phyloP scores from a whole-genome alignment of 768 basidiomycete species.

The Russula sp. region DNA sequence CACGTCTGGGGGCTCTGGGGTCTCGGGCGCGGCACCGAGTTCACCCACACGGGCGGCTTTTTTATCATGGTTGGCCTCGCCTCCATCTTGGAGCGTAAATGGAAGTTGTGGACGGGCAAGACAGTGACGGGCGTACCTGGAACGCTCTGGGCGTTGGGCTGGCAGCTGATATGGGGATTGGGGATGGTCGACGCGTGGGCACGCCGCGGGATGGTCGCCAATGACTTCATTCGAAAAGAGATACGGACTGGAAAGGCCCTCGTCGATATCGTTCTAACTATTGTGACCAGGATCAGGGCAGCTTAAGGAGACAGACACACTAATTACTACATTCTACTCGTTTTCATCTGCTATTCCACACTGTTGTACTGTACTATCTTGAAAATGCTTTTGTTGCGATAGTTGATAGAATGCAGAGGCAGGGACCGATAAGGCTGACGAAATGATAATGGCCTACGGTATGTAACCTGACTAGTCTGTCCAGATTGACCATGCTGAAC shows the following conservation, averaged over 20 bases:
- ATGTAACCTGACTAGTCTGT: too few relatives aligned
- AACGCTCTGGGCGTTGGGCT: constrained; percentile 45
- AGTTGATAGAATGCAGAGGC: neutral
- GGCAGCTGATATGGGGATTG: constrained; percentile 41
- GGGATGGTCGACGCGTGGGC: constrained; percentile 22
- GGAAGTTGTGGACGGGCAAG: constrained; percentile 39
- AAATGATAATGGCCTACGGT: neutral
- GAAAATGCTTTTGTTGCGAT: neutral
- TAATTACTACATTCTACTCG: neutral
- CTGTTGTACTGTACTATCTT: neutral
- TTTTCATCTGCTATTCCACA: neutral
- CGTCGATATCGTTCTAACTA: neutral
- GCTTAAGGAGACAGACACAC: neutral
- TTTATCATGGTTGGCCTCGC: constrained; percentile 57
- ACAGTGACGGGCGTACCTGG: constrained; percentile 46
- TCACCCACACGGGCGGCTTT: constrained; percentile 40
- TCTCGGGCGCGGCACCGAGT: constrained; percentile 52
- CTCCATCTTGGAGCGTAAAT: constrained; percentile 43
- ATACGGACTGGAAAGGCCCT: constrained; percentile 16
- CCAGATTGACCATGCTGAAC: too few relatives aligned
- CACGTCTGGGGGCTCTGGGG: constrained; percentile 58
- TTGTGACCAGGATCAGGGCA: neutral
- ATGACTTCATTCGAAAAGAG: constrained; percentile 8
- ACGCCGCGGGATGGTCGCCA: constrained; percentile 17
- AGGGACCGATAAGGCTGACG: too few relatives aligned